These are phyloP conservation scores for Blastomyces parvus DNA, from an alignment of 2,329 filamentous ascomycete genomes.

Conservation along the genomic window DNA sequence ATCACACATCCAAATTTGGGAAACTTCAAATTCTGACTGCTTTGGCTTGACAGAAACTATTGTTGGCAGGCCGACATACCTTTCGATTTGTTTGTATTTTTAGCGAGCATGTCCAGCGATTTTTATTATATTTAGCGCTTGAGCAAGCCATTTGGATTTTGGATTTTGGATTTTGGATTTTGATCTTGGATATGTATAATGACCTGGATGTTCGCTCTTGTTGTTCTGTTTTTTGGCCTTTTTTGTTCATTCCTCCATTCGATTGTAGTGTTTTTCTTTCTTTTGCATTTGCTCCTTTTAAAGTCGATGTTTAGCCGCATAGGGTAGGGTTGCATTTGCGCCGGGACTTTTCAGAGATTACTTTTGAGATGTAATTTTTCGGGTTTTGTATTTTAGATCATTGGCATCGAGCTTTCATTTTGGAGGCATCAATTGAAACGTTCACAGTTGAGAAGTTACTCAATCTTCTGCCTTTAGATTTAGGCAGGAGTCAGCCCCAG, in stretches of 20 bases:
- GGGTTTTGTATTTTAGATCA: slow-evolving; percentile 2
- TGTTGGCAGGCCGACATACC: background rate
- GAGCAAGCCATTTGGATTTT: slow-evolving; percentile 1
- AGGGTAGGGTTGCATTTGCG: background rate
- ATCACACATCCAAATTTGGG: background rate
- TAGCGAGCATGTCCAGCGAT: background rate
- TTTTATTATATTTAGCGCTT: background rate
- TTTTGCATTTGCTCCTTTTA: background rate
- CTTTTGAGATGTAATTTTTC: background rate
- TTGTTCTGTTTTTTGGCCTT: background rate
- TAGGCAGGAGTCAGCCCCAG: slow-evolving; percentile 6
- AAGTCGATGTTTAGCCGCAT: background rate
- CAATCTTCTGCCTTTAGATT: background rate
- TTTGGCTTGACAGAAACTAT: background rate
- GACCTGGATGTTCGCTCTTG: background rate
- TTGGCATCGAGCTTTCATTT: background rate
- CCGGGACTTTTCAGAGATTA: background rate
- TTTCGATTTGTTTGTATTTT: background rate
- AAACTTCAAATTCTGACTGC: slow-evolving; percentile 3
- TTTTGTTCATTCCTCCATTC: background rate
- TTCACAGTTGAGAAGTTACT: background rate
- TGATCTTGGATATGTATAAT: slow-evolving; percentile 5
- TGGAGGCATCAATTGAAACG: background rate
- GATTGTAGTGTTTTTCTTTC: background rate
- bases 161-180: slow-evolving; percentile 1